Evolutionary conservation across 805 yeast genomes (phyloP).

Genomic region (Yarrowia hollandica): DNA sequence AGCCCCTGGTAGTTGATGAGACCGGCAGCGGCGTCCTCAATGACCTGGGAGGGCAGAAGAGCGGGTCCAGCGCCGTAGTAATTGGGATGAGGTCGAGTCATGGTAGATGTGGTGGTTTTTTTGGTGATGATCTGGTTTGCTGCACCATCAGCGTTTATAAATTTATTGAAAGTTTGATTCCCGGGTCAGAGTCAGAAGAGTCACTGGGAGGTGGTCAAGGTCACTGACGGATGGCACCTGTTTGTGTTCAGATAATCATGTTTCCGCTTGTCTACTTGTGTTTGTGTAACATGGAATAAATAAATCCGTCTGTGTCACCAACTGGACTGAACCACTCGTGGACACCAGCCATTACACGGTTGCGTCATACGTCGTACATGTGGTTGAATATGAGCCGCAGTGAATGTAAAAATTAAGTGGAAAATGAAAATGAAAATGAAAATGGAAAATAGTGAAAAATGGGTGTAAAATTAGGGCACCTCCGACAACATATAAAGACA

Average conservation of each 20-base stretch:
- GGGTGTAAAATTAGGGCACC: too few species aligned
- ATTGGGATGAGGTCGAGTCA: slow-evolving; percentile 34
- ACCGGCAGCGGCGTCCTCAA: slow-evolving; percentile 85
- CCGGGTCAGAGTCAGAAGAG: slow-evolving; percentile 18
- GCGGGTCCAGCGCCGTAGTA: slow-evolving; percentile 99
- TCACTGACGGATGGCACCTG: too few species aligned
- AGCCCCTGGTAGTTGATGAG: slow-evolving; percentile 65
- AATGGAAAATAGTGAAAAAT: too few species aligned
- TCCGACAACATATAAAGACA: too few species aligned
- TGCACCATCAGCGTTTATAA: neutral
- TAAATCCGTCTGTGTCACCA: too few species aligned
- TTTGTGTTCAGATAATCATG: neutral
- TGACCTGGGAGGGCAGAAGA: slow-evolving; percentile 74
- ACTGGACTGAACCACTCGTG: too few species aligned
- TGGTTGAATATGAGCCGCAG: neutral
- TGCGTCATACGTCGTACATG: slow-evolving; percentile 10
- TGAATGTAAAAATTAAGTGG: too few species aligned
- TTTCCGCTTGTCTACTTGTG: too few species aligned
- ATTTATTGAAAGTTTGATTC: neutral
- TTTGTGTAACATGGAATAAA: too few species aligned
- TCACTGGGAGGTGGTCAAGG: neutral
- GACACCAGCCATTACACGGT: neutral
- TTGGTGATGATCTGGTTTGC: neutral
- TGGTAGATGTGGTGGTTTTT: neutral
- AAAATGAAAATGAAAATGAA: too few species aligned